These are phyloP conservation scores for Nicotiana otophora DNA, from an alignment of 257 asterid genomes.

Conservation along the genomic window DNA sequence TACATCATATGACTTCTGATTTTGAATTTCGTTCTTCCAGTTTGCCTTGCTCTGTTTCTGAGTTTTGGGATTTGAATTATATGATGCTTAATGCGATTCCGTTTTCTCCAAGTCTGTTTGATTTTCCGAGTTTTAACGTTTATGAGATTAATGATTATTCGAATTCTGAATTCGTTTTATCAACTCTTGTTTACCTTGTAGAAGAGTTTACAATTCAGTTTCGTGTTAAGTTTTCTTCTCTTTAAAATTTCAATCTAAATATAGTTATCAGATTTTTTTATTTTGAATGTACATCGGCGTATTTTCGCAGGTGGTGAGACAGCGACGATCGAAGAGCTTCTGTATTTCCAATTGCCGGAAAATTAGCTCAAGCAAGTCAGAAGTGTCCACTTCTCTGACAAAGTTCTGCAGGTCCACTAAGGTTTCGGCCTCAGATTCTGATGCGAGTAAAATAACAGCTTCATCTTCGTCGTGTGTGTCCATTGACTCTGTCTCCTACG, in stretches of 20 bases:
- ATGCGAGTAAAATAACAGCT: background rate
- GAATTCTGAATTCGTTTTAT: background rate
- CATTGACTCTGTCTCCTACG: constrained; percentile 27
- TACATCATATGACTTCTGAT: background rate
- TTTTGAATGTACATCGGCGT: constrained; percentile 2
- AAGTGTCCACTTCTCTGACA: constrained; percentile 32
- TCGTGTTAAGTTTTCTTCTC: background rate
- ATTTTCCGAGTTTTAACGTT: background rate
- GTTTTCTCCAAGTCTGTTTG: background rate
- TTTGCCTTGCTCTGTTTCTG: background rate
- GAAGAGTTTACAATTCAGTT: background rate
- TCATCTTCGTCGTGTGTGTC: constrained; percentile 54
- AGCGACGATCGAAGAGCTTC: constrained; percentile 59
- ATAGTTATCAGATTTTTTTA: background rate
- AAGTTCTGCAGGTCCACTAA: background rate
- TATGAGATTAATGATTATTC: background rate
- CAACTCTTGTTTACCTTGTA: background rate
- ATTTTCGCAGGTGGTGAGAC: constrained; percentile 48
- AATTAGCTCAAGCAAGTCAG: constrained; percentile 29
- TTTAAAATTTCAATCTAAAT: background rate
- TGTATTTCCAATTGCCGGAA: constrained; percentile 41
- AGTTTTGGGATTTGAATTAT: background rate
- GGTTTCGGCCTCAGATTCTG: background rate
- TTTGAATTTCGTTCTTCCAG: background rate
- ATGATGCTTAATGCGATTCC: background rate